Evolutionary conservation across 495 filamentous ascomycete genomes (phyloP).

Genomic region (Trypethelium eluteriae): DNA sequence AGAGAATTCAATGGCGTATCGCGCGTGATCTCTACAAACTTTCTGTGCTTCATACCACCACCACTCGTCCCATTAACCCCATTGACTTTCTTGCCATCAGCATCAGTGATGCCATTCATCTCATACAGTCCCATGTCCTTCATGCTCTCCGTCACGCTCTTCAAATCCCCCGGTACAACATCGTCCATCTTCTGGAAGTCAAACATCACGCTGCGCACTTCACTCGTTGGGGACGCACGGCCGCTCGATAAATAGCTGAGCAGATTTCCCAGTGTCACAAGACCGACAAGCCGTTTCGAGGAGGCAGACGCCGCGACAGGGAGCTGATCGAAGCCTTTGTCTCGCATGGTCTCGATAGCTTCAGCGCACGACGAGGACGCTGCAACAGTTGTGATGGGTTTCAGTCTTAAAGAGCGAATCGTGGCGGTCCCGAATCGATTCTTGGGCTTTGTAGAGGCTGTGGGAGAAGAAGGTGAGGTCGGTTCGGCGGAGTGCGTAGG

Average conservation of each 20-base stretch:
- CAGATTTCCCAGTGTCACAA: conserved; percentile 91
- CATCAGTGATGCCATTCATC: background rate
- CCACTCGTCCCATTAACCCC: conserved; percentile 11
- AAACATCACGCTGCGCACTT: conserved; percentile 90
- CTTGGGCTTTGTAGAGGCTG: conserved; percentile 11
- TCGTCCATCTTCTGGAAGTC: conserved; percentile 79
- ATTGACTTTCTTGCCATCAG: conserved; percentile 6
- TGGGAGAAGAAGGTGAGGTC: conserved; percentile 15
- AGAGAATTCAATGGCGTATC: conserved; percentile 78
- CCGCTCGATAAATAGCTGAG: conserved; percentile 79
- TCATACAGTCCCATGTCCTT: conserved; percentile 17
- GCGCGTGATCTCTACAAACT: conserved; percentile 88
- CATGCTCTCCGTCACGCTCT: conserved; percentile 66
- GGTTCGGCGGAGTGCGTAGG: conserved; percentile 18
- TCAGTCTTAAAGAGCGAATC: conserved; percentile 72
- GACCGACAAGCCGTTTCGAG: conserved; percentile 65
- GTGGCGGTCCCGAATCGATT: conserved; percentile 66
- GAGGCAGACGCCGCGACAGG: conserved; percentile 65
- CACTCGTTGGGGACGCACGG: conserved; percentile 60
- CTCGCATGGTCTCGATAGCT: conserved; percentile 93
- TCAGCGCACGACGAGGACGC: conserved; percentile 61
- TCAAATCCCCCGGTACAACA: conserved; percentile 24
- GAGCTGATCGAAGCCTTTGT: conserved; percentile 92
- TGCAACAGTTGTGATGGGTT: conserved; percentile 80
- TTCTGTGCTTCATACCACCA: conserved; percentile 43